These are phyloP conservation scores for Colletotrichum limetticola DNA, from an alignment of 2,329 filamentous ascomycete species.

Conservation along the genomic window DNA sequence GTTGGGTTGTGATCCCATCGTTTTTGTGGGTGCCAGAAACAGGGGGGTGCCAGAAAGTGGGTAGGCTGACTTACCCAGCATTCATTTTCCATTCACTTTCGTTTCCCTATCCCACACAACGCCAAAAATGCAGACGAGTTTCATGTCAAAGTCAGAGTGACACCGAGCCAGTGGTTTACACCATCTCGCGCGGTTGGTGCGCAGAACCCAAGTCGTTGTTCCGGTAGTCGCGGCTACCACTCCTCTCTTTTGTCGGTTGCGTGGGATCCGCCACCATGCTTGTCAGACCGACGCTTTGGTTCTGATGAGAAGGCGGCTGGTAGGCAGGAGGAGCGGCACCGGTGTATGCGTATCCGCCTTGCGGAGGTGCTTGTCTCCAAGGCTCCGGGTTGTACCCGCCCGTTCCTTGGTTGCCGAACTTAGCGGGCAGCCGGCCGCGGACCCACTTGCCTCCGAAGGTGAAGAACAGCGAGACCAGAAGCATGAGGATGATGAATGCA, in stretches of 20 bases:
- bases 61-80: too few relatives aligned
- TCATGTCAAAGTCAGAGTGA: not conserved
- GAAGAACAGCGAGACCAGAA: slow-evolving; percentile 49
- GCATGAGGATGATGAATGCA: slow-evolving; percentile 54
- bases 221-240: slow-evolving; percentile 29
- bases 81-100: not conserved
- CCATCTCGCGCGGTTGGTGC: slow-evolving; percentile 34
- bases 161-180: not conserved
- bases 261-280: slow-evolving; percentile 29
- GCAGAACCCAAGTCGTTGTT: slow-evolving; percentile 30
- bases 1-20: too few relatives aligned
- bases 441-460: slow-evolving; percentile 44
- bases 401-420: slow-evolving; percentile 20
- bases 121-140: not conserved
- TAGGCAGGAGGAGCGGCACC: slow-evolving; percentile 24
- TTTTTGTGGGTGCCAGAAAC: too few relatives aligned
- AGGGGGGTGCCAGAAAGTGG: too few relatives aligned
- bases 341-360: slow-evolving; percentile 24
- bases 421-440: slow-evolving; percentile 18
- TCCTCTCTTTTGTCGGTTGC: slow-evolving; percentile 27
- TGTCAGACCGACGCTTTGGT: slow-evolving; percentile 30
- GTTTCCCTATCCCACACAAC: not conserved
- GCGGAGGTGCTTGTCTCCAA: slow-evolving; percentile 27
- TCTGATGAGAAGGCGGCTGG: slow-evolving; percentile 26
- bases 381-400: slow-evolving; percentile 35